phyloP scores from a whole-genome alignment of 1,139 yeast genomes.

The Sugiyamaella japonica region DNA sequence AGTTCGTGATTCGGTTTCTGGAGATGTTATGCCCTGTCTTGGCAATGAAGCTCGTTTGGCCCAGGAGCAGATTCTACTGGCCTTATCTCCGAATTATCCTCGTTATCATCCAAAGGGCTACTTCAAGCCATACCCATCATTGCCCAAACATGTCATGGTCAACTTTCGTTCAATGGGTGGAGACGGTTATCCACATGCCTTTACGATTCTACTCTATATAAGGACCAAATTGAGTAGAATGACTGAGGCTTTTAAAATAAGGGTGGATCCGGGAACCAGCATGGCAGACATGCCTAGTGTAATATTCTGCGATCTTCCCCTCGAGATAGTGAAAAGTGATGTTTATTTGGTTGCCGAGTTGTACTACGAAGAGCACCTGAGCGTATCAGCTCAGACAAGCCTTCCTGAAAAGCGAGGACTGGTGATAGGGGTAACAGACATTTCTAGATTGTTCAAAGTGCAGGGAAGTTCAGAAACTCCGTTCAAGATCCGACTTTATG shows the following conservation, averaged over 20 bases:
- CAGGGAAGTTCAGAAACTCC: slow-evolving; percentile 48
- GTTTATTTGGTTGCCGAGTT: slow-evolving; percentile 38
- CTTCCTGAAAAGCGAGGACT: slow-evolving; percentile 59
- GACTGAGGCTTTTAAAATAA: slow-evolving; percentile 79
- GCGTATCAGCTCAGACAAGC: not conserved
- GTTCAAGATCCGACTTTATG: slow-evolving; percentile 67
- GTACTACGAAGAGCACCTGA: slow-evolving; percentile 35
- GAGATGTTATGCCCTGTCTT: slow-evolving; percentile 55
- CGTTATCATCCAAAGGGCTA: slow-evolving; percentile 29
- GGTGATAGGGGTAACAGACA: slow-evolving; percentile 87
- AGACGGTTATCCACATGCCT: slow-evolving; percentile 55
- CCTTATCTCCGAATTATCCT: slow-evolving; percentile 74
- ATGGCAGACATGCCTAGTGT: slow-evolving; percentile 75
- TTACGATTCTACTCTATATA: slow-evolving; percentile 70
- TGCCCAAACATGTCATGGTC: slow-evolving; percentile 78
- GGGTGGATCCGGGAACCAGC: slow-evolving; percentile 61
- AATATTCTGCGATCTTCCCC: slow-evolving; percentile 73
- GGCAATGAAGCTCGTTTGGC: slow-evolving; percentile 61
- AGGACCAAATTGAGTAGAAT: slow-evolving; percentile 59
- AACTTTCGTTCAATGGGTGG: slow-evolving; percentile 75
- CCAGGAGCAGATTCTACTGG: slow-evolving; percentile 65
- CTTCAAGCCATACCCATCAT: not conserved
- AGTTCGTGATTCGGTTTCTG: slow-evolving; percentile 70
- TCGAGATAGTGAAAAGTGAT: slow-evolving; percentile 43
- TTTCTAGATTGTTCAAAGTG: slow-evolving; percentile 72